Evolutionary conservation across 352 stramenopile genomes (phyloP), one percentile per base, ranked within the genome.

Genomic region (Saprolegnia parasitica): DNA sequence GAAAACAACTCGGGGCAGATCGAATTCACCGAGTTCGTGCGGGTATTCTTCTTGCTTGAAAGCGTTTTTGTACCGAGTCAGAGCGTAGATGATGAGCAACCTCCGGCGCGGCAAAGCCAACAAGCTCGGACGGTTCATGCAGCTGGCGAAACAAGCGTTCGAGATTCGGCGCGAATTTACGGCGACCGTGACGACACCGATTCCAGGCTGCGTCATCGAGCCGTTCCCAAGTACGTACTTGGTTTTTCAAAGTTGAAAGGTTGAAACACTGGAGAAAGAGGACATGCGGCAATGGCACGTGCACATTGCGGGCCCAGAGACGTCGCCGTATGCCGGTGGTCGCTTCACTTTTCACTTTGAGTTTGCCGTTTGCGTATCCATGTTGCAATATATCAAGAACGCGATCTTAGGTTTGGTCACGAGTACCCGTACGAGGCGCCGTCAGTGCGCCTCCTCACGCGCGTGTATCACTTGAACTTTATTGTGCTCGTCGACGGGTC

Each of bases 381-480:
- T 13, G 32, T 32, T n/a, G 20, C 39, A 55, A 50, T 65, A 6
- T 32, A n/a, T 4, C 42, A 15, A 40, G 5, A 23, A 4, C 49
- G 24, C 20, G 11, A 4, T 11, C 32, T 1, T 39, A 84, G 74
- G 6, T 88, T 90, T 65, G 70, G 76, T 2, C 73, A 76, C 37
- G 81, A 87, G 21, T 90, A 90, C 39, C 81, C 81, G 6, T 90
- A 87, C 56, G 77, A 84, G 52, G 55, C 80, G 6, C 81, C 80
- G 1, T 29, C 70, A 0, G 26, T 90, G n/a, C 74, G 67, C 0
- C 84, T 79, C 26, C 58, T 75, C 18, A 87, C 81, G 13, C 78
- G 71, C 21, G 87, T 90, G 67, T 90, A 88, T 63, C 81, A 90
- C 54, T 76, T 81, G n/a, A 90, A 90, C 66, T 90, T 90, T 55